Conservation (phyloP, 2,329 filamentous ascomycete species). For the Sclerotinia borealis region DNA sequence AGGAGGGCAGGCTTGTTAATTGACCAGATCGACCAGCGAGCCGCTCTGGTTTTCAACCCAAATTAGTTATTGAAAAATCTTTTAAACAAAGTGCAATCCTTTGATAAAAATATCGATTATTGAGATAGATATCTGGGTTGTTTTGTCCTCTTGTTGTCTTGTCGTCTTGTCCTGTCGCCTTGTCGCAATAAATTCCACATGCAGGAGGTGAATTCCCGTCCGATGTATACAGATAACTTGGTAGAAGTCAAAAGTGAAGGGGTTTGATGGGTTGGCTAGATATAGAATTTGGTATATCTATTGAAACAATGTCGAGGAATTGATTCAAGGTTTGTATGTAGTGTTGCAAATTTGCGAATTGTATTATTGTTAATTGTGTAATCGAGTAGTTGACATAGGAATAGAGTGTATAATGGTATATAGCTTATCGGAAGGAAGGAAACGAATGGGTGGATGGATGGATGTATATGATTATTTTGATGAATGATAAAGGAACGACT, state of each 20-base stretch:
- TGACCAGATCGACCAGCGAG: constrained; percentile 15
- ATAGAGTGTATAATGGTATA: not conserved
- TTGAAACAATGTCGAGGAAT: constrained; percentile 1
- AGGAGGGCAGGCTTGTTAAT: constrained; percentile 1
- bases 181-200: constrained; percentile 5
- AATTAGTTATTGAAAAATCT: constrained; percentile 6
- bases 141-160: not conserved
- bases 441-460: not conserved
- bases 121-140: not conserved
- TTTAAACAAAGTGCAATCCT: not conserved
- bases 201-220: not conserved
- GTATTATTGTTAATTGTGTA: not conserved
- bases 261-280: not conserved
- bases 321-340: not conserved
- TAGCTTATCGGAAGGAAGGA: not conserved
- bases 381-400: not conserved
- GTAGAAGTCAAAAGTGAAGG: not conserved
- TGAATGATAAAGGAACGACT: not conserved
- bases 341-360: not conserved
- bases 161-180: not conserved
- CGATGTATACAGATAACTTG: not conserved
- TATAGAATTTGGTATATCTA: not conserved
- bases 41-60: constrained; percentile 8
- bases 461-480: not conserved
- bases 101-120: not conserved